Conservation (phyloP, 2,329 filamentous ascomycete genomes). For the Pseudogymnoascus sp. region DNA sequence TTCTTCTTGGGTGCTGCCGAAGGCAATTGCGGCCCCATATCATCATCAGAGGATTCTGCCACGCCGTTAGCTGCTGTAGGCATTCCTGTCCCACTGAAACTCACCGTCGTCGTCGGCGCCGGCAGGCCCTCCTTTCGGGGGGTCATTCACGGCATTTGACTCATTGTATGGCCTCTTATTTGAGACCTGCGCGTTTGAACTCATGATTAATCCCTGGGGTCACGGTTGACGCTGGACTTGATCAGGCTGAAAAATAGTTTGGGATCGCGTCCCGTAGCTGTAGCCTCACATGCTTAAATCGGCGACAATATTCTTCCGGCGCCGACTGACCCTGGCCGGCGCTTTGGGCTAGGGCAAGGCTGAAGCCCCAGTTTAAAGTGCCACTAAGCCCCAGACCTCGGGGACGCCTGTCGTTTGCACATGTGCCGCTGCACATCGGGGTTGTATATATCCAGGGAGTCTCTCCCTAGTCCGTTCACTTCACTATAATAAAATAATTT, state of each 20-base stretch:
- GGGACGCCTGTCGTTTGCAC: not conserved
- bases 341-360: not conserved
- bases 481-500: not conserved
- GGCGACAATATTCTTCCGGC: not conserved
- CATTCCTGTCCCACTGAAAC: not conserved
- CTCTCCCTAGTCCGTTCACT: not conserved
- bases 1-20: constrained; percentile 82
- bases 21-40: constrained; percentile 87
- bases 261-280: not conserved
- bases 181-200: not conserved
- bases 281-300: not conserved
- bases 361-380: not conserved
- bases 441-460: not conserved
- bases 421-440: not conserved
- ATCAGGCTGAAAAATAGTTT: constrained; percentile 9
- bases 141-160: not conserved
- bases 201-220: not conserved
- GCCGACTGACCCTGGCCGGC: not conserved
- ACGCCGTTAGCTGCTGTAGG: not conserved
- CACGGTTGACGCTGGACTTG: not conserved
- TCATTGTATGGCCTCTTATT: constrained; percentile 5
- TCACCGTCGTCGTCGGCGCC: not conserved
- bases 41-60: constrained; percentile 65
- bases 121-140: not conserved
- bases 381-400: constrained; percentile 3